These are phyloP conservation scores for Singerocomus inundabilis DNA, from an alignment of 1,284 basidiomycete genomes.

Conservation along the genomic window DNA sequence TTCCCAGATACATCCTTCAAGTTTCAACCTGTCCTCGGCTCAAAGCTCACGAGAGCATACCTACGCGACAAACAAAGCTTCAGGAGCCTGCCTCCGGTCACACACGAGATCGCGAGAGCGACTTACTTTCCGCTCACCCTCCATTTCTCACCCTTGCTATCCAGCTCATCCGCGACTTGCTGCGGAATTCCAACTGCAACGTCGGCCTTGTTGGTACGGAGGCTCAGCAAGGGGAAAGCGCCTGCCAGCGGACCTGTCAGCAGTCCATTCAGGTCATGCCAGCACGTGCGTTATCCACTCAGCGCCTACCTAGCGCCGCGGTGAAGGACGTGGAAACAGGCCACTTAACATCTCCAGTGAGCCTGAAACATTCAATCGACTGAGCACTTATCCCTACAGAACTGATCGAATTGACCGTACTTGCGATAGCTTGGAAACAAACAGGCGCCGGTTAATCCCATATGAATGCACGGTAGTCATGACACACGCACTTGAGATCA, in stretches of 20 bases:
- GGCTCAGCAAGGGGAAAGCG: conserved; percentile 76
- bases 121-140: conserved; percentile 78
- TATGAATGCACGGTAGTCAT: not conserved
- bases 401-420: conserved; percentile 44
- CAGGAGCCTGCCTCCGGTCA: not conserved
- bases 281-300: not conserved
- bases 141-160: conserved; percentile 73
- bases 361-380: conserved; percentile 44
- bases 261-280: conserved; percentile 3
- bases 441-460: conserved; percentile 1
- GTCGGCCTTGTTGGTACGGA: conserved; percentile 96
- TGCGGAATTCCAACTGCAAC: conserved; percentile 81
- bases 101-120: not conserved
- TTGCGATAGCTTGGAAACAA: conserved; percentile 68
- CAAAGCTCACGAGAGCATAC: conserved; percentile 35
- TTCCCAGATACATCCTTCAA: not conserved
- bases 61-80: conserved; percentile 9
- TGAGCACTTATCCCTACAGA: conserved; percentile 20
- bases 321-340: conserved; percentile 79
- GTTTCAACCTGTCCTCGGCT: conserved; percentile 15
- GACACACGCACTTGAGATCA: conserved; percentile 73
- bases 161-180: conserved; percentile 64
- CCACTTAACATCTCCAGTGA: conserved; percentile 91
- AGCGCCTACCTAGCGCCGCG: conserved; percentile 67
- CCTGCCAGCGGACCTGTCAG: conserved; percentile 72